Percentiles rank a stretch among this genome's conserved stretches.
phyloP scores from a whole-genome alignment of 164 flowering plant genomes.

The Magnolia officinalis region DNA sequence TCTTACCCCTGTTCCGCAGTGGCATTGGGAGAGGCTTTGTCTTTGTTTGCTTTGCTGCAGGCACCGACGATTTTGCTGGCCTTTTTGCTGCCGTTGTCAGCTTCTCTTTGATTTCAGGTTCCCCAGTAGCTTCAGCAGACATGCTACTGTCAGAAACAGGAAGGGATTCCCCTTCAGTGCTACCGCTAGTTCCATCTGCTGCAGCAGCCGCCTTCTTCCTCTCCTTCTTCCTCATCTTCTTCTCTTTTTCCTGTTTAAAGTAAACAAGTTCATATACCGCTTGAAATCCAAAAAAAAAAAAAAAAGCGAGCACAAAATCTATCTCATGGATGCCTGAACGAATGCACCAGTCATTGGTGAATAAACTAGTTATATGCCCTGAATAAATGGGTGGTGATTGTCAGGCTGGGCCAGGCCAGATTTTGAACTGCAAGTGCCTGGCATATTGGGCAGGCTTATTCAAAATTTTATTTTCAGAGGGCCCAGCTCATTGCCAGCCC shows the following conservation, averaged over 20 bases:
- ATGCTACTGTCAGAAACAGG: slow-evolving; percentile 24
- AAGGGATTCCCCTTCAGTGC: slow-evolving; percentile 29
- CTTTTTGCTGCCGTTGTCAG: slow-evolving; percentile 27
- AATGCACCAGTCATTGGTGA: not conserved
- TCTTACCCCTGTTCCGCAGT: slow-evolving; percentile 61
- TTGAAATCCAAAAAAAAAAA: not conserved
- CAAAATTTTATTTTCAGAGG: too few species aligned
- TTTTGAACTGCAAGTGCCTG: too few species aligned
- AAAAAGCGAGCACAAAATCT: not conserved
- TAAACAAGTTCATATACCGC: slow-evolving; percentile 10
- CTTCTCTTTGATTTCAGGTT: slow-evolving; percentile 39
- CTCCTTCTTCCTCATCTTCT: slow-evolving; percentile 46
- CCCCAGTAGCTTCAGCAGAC: slow-evolving; percentile 24
- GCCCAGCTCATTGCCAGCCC: too few species aligned
- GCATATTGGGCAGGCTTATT: too few species aligned
- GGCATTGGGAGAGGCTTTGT: slow-evolving; percentile 52
- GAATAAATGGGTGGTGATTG: too few species aligned
- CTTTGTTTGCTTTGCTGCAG: slow-evolving; percentile 42
- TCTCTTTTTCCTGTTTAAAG: slow-evolving; percentile 64
- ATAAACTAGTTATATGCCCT: too few species aligned
- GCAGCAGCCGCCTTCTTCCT: slow-evolving; percentile 40
- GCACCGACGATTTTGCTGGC: slow-evolving; percentile 29
- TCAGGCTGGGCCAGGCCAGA: too few species aligned
- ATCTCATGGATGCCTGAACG: not conserved
- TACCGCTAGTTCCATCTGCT: slow-evolving; percentile 20